Base-by-base conservation (phyloP, 805 yeast genomes). In the Ogataea ramenticola region DNA sequence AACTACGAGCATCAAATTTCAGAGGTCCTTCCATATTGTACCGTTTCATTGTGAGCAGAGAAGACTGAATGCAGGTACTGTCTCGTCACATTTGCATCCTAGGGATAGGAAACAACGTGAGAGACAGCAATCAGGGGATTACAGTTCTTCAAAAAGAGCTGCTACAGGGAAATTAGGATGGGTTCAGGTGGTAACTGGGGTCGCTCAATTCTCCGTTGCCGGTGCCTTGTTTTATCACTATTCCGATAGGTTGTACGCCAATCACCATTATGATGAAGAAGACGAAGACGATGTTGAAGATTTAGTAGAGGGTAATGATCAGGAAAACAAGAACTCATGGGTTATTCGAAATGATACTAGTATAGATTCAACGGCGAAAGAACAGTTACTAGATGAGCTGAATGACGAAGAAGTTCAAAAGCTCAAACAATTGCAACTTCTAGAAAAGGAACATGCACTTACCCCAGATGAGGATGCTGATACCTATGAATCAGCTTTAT, bases 401-500 rank as follows among this genome's bases (percentile, higher is more conserved):
- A 34, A 12, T 19, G 24, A 14, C 19, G 24, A 34, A 34, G 37
- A 34, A 8, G 10, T 34, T 9, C 26, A 34, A 17, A 17, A 20
- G 8, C 9, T 34, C 14, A 34, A 34, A 20, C 26, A 34, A 20
- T 12, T 34, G n/a, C 24, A 34, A 12, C 3, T 19, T 19, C 19
- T 34, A 15, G 15, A 19, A 19, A 19, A 34, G n/a, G 37, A 51
- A 12, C 75, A 72, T 49, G 62, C 56, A n/a, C 60, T 76, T 34
- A 46, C 45, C 6, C 74, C 85, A 0, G 75, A 69, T 45, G 56
- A 69, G 1, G 55, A 52, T 1, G 80, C 80, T 3, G 85, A 79
- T 32, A 85, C 95, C 0, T 82, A 70, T 61, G 93, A 85, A 56
- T 71, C 72, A 69, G 86, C 86, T 1, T 66, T 85, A 3, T 85